These are phyloP conservation scores for Lachnum nothofagi DNA, from an alignment of 2,329 filamentous ascomycete genomes.

Conservation along the genomic window DNA sequence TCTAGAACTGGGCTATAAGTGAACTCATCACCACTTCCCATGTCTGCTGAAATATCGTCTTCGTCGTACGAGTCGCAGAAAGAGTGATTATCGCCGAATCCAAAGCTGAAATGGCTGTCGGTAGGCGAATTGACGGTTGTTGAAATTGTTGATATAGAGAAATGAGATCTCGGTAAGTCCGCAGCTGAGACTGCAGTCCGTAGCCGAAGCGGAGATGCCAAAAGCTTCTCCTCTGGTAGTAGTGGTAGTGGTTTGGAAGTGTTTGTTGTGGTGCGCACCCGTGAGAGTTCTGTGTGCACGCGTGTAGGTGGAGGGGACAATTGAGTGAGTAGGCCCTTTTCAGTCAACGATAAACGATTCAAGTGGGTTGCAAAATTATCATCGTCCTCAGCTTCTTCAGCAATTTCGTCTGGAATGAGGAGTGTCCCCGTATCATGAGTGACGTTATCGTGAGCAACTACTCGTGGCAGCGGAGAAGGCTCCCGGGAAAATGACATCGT, in stretches of 20 bases:
- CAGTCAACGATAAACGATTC: slow-evolving; percentile 16
- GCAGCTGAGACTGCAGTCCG: slow-evolving; percentile 14
- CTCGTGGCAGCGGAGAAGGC: slow-evolving; percentile 42
- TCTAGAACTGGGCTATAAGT: slow-evolving; percentile 18
- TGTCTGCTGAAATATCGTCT: slow-evolving; percentile 20
- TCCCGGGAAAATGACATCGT: slow-evolving; percentile 30
- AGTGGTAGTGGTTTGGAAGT: slow-evolving; percentile 28
- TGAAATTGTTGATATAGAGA: slow-evolving; percentile 30
- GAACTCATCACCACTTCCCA: slow-evolving; percentile 26
- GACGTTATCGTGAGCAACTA: slow-evolving; percentile 23
- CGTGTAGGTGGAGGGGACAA: slow-evolving; percentile 26
- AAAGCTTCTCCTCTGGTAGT: slow-evolving; percentile 21
- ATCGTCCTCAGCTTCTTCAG: slow-evolving; percentile 51
- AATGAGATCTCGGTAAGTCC: slow-evolving; percentile 27
- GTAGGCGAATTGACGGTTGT: slow-evolving; percentile 25
- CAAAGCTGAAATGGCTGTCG: slow-evolving; percentile 25
- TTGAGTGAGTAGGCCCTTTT: slow-evolving; percentile 21
- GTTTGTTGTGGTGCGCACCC: slow-evolving; percentile 8
- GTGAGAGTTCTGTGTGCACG: slow-evolving; percentile 10
- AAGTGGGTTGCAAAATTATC: slow-evolving; percentile 53
- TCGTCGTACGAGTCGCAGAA: slow-evolving; percentile 22
- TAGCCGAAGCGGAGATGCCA: slow-evolving; percentile 19
- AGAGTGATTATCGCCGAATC: slow-evolving; percentile 21
- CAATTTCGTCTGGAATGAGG: slow-evolving; percentile 44
- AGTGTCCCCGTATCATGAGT: slow-evolving; percentile 41